Evolutionary conservation across 2,329 filamentous ascomycete species (phyloP).

Genomic region (Pseudogymnoascus sp.): DNA sequence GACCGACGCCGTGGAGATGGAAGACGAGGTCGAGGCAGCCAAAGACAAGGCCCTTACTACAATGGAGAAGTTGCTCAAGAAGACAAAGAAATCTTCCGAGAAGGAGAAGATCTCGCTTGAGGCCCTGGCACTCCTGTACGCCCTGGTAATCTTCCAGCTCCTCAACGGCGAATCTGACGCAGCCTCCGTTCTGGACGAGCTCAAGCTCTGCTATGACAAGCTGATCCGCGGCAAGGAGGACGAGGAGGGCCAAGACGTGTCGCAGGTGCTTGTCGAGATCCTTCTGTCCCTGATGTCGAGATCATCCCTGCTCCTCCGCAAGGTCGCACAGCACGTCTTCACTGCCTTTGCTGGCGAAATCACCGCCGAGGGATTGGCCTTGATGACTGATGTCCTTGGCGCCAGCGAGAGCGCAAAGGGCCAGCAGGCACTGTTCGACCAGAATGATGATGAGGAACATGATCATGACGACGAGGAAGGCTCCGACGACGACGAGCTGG

Average conservation of each 20-base stretch:
- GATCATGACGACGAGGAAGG: constrained; percentile 35
- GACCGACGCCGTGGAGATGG: constrained; percentile 41
- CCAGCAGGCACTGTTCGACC: constrained; percentile 77
- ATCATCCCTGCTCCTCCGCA: constrained; percentile 74
- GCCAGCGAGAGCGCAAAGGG: constrained; percentile 76
- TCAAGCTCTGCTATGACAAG: constrained; percentile 67
- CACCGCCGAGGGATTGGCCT: constrained; percentile 61
- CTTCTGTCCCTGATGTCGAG: constrained; percentile 83
- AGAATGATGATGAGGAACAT: constrained; percentile 51
- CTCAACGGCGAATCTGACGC: constrained; percentile 87
- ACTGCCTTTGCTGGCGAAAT: constrained; percentile 70
- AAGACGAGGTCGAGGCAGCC: constrained; percentile 45
- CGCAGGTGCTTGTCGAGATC: constrained; percentile 76
- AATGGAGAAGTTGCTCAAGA: constrained; percentile 45
- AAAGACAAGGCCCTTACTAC: constrained; percentile 44
- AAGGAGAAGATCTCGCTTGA: constrained; percentile 33
- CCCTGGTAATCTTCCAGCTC: constrained; percentile 76
- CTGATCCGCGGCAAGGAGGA: constrained; percentile 43
- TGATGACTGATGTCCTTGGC: constrained; percentile 59
- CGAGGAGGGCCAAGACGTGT: constrained; percentile 44
- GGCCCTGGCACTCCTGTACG: constrained; percentile 72
- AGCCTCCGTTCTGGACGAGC: constrained; percentile 70
- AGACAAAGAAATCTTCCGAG: constrained; percentile 27
- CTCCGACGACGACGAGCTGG: constrained; percentile 27
- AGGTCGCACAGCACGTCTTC: constrained; percentile 83